Evolutionary conservation across 2,329 filamentous ascomycete species (phyloP).

Genomic region (Neonectria punicea): DNA sequence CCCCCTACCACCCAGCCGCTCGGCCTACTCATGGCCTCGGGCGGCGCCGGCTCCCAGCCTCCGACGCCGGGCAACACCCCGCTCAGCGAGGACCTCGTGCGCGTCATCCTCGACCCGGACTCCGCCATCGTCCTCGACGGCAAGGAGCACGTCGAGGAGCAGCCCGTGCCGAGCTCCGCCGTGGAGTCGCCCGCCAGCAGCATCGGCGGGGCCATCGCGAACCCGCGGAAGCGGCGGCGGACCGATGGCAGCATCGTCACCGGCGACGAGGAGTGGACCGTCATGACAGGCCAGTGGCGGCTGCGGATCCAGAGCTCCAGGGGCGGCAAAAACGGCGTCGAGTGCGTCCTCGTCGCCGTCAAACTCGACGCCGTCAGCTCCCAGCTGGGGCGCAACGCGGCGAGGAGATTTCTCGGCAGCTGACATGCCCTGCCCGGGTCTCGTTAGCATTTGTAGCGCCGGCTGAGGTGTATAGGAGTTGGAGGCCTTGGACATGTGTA

Average conservation of each 20-base stretch:
- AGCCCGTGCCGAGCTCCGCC: slow-evolving; percentile 42
- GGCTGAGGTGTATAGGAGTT: slow-evolving; percentile 13
- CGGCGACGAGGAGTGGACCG: slow-evolving; percentile 65
- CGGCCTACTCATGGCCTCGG: slow-evolving; percentile 73
- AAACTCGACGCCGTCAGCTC: slow-evolving; percentile 78
- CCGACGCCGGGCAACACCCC: slow-evolving; percentile 76
- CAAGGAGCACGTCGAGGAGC: slow-evolving; percentile 50
- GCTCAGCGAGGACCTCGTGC: slow-evolving; percentile 75
- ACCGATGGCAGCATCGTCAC: slow-evolving; percentile 47
- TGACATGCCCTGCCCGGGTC: slow-evolving; percentile 16
- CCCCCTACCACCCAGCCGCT: slow-evolving; percentile 68
- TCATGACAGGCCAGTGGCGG: slow-evolving; percentile 78
- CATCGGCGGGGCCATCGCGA: slow-evolving; percentile 34
- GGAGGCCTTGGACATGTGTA: slow-evolving; percentile 4
- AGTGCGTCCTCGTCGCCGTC: slow-evolving; percentile 79
- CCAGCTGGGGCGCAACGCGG: slow-evolving; percentile 73
- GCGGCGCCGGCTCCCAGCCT: slow-evolving; percentile 69
- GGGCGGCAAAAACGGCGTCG: slow-evolving; percentile 65
- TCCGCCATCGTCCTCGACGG: slow-evolving; percentile 70
- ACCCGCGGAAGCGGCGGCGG: slow-evolving; percentile 59
- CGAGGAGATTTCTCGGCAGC: slow-evolving; percentile 68
- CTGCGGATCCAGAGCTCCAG: slow-evolving; percentile 68
- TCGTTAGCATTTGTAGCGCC: neutral
- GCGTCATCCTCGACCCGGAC: slow-evolving; percentile 69
- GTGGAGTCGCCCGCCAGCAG: slow-evolving; percentile 43